Conservation (phyloP, 164 flowering plant genomes). For the Chimonanthus praecox region DNA sequence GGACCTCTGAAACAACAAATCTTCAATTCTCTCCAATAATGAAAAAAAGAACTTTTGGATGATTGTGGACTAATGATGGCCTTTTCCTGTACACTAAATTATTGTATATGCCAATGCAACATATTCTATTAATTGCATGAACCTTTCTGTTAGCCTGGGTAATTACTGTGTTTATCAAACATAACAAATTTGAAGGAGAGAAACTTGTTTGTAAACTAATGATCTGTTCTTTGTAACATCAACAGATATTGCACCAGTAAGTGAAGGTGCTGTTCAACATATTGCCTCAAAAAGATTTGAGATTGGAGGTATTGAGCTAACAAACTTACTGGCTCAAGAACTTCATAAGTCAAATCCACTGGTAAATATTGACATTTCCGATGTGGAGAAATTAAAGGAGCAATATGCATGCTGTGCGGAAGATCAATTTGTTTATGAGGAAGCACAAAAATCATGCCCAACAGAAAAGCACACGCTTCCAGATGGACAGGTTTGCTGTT, state of each 20-base stretch:
- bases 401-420: slow-evolving; percentile 84
- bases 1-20: too few species aligned
- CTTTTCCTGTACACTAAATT: neutral
- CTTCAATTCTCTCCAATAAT: too few species aligned
- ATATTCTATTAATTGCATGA: neutral
- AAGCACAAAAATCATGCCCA: slow-evolving; percentile 35
- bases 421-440: slow-evolving; percentile 67
- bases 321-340: slow-evolving; percentile 70
- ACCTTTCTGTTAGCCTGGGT: neutral
- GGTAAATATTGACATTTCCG: slow-evolving; percentile 52
- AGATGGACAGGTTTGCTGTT: slow-evolving; percentile 83
- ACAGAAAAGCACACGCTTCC: slow-evolving; percentile 81
- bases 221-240: slow-evolving; percentile 10
- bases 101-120: neutral
- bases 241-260: slow-evolving; percentile 97
- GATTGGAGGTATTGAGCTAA: slow-evolving; percentile 87
- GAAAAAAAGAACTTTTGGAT: neutral
- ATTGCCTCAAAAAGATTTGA: slow-evolving; percentile 94
- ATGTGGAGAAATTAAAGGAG: slow-evolving; percentile 82
- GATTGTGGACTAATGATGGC: neutral
- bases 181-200: neutral
- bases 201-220: neutral
- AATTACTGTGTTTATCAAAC: neutral
- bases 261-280: slow-evolving; percentile 99
- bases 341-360: slow-evolving; percentile 74